Evolutionary conservation across 805 yeast species (phyloP).

Genomic region (Cyberlindnera suaveolens): DNA sequence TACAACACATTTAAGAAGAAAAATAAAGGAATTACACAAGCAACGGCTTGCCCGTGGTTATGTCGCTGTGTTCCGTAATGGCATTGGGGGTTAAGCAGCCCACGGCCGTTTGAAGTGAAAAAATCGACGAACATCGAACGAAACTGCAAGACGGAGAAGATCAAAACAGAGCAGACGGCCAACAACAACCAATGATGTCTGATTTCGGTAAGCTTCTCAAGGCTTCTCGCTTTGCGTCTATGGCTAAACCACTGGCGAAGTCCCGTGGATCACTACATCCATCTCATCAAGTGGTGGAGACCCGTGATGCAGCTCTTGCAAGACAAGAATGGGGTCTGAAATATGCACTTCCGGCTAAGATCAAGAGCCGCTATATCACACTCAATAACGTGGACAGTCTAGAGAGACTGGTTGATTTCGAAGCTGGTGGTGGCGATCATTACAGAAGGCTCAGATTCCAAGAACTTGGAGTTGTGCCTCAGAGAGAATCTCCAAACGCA

Average conservation of each 20-base stretch:
- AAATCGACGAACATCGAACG: not conserved
- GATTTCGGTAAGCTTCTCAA: constrained; percentile 24
- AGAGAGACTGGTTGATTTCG: constrained; percentile 66
- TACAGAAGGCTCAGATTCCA: constrained; percentile 61
- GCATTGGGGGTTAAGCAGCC: not conserved
- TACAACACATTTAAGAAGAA: not conserved
- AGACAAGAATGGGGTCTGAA: constrained; percentile 78
- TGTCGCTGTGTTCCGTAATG: not conserved
- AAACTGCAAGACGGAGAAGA: not conserved
- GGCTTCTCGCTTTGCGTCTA: constrained; percentile 29
- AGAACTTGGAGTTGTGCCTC: constrained; percentile 50
- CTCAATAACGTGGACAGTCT: constrained; percentile 61
- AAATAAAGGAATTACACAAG: not conserved
- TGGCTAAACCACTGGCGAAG: constrained; percentile 24
- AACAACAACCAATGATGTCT: constrained; percentile 13
- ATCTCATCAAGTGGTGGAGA: constrained; percentile 66
- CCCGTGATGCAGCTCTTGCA: constrained; percentile 55
- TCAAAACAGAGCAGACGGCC: not conserved
- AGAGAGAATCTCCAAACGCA: constrained; percentile 10
- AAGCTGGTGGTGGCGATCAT: constrained; percentile 51
- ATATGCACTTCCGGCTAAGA: constrained; percentile 56
- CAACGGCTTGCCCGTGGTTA: not conserved
- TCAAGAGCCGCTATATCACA: constrained; percentile 53
- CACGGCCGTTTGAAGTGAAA: not conserved
- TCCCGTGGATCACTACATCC: constrained; percentile 32